phyloP scores from a whole-genome alignment of 148 eudicot species.

The Persicaria maculosa region DNA sequence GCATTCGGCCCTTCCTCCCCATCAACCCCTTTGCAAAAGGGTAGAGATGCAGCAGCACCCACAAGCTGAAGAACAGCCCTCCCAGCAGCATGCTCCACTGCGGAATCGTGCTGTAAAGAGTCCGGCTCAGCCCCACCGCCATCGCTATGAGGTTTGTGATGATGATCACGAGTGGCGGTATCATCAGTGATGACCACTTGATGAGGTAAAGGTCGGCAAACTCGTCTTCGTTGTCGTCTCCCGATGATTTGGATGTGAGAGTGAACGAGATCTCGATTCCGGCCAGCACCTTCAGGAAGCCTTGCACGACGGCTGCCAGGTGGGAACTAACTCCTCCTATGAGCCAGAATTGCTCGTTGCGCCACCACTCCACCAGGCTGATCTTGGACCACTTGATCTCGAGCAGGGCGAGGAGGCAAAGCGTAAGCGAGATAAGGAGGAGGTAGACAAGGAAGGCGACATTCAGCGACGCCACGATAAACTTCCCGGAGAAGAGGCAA shows the following conservation, averaged over 20 bases:
- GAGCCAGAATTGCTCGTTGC: conserved; percentile 16
- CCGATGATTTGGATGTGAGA: conserved; percentile 8
- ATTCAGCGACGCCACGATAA: conserved; percentile 7
- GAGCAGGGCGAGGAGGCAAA: conserved; percentile 13
- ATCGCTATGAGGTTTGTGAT: conserved; percentile 10
- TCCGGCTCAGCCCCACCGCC: conserved; percentile 14
- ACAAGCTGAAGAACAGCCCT: conserved; percentile 13
- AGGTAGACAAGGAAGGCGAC: conserved; percentile 12
- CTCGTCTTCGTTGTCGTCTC: conserved; percentile 14
- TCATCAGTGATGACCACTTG: conserved; percentile 15
- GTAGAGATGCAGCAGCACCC: conserved; percentile 16
- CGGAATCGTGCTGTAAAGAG: conserved; percentile 12
- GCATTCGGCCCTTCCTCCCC: conserved; percentile 14
- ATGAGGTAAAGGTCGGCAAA: conserved; percentile 13
- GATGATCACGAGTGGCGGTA: conserved; percentile 14
- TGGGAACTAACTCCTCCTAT: conserved; percentile 15
- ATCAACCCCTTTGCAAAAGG: conserved; percentile 14
- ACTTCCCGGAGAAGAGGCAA: conserved; percentile 17
- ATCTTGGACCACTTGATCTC: conserved; percentile 17
- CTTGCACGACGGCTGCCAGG: conserved; percentile 12
- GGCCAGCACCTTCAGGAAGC: conserved; percentile 8
- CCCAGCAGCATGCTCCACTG: conserved; percentile 15
- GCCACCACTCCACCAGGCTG: conserved; percentile 12
- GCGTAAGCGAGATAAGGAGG: conserved; percentile 6
- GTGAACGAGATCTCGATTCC: conserved; percentile 17